Evolutionary conservation across 192 early-diverging fungal species (phyloP).

Genomic region (Backusella tarrabulga): DNA sequence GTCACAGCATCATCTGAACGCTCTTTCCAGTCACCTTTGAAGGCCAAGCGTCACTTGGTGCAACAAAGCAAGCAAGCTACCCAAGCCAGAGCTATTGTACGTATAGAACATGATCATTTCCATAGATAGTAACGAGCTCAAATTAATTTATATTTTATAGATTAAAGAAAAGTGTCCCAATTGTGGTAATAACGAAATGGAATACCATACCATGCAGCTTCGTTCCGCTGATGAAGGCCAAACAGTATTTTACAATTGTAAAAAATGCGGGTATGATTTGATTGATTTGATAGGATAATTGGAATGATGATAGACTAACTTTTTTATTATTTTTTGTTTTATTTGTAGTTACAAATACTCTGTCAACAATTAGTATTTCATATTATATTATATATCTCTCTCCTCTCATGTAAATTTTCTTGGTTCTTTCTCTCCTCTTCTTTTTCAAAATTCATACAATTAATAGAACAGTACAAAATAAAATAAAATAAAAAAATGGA

Average conservation of each 20-base stretch:
- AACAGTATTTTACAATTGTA: constrained; percentile 98
- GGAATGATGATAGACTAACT: neutral
- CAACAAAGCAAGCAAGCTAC: constrained; percentile 38
- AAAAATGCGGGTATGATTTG: constrained; percentile 84
- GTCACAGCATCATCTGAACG: constrained; percentile 73
- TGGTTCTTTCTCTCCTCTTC: neutral
- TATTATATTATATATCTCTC: neutral
- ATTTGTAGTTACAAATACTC: constrained; percentile 20
- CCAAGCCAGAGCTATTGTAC: constrained; percentile 49
- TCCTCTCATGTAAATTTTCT: neutral
- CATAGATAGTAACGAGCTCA: too few species aligned
- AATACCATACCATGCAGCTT: constrained; percentile 94
- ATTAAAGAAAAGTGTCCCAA: constrained; percentile 96
- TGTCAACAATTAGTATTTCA: constrained; percentile 17
- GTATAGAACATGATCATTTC: neutral
- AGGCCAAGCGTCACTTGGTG: constrained; percentile 69
- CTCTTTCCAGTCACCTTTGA: constrained; percentile 78
- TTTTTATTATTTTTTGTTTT: neutral
- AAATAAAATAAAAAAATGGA: constrained; percentile 5
- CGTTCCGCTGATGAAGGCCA: constrained; percentile 99
- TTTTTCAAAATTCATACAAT: neutral
- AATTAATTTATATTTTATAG: constrained; percentile 26
- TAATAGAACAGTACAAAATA: neutral
- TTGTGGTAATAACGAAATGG: constrained; percentile 92
- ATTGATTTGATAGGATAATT: neutral